Evolutionary conservation across 1,284 basidiomycete species (phyloP), one percentile per base, ranked within the genome.

Genomic region (Rugosomyces carneus): DNA sequence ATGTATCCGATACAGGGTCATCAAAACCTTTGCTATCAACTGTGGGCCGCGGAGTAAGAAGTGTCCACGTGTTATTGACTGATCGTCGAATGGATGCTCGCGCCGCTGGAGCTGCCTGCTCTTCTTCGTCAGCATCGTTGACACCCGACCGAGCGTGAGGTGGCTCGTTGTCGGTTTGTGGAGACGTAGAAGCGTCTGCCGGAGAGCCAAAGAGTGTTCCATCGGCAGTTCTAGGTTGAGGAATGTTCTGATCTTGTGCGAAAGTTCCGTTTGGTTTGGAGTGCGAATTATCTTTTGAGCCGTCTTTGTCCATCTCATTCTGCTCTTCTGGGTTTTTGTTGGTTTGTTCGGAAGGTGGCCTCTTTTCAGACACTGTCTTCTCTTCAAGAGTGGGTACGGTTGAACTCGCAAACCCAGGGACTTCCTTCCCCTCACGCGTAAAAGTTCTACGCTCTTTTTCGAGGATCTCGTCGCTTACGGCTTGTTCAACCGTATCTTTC

Each of bases 1-100:
- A 96, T 38, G 64, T 68, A 50, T 93, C 89, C 54, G 74, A 79
- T 21, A 96, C 72, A 10, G 93, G 93, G 63, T 97, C 93, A 51
- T 88, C 84, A 57, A 97, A 93, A 13, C 78, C 79, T 52, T 89
- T 66, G 0, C 85, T 79, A 55, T 90, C 82, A 42, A 94, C 77
- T 26, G 74, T 66, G 0, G 91, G 90, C 23, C 80, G 76, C 1
- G 77, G 73, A 0, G 78, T 82, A 0, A 81, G 80, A 50, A 89
- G 65, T 10, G 75, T 72, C 76, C 80, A 84, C 8, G 67, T 63
- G 29, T 63, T 68, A 10, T 65, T 64, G 5, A 81, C 60, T 54
- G 83, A 78, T 57, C 76, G 81, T 45, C 80, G 70, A 37, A 82
- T 57, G 1, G 69, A 65, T 20, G 72, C 63, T 24, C 77, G 74